These are phyloP conservation scores for Erythrobasidium yunnanense DNA, from an alignment of 768 basidiomycete species.

Conservation along the genomic window DNA sequence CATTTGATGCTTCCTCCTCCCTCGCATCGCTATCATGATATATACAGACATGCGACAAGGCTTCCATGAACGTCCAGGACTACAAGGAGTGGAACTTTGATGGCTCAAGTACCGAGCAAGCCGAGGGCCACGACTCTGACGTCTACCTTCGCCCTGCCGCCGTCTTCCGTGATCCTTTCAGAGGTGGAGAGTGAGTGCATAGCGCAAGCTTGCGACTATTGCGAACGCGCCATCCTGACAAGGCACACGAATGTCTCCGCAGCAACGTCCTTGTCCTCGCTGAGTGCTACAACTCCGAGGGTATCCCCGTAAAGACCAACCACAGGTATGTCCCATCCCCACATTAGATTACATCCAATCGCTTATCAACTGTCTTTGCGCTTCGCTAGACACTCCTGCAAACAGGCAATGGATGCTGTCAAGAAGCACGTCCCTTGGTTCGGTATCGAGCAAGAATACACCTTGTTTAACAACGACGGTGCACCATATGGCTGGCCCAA, in stretches of 20 bases:
- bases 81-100: conserved; percentile 99
- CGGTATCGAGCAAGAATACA: conserved; percentile 98
- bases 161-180: conserved; percentile 99
- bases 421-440: conserved; percentile 82
- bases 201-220: conserved; percentile 46
- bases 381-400: conserved; percentile 54
- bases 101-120: conserved; percentile 61
- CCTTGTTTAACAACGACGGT: conserved; percentile 85
- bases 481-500: conserved; percentile 92
- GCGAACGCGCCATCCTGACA: not conserved
- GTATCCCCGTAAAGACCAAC: conserved; percentile 94
- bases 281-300: conserved; percentile 88
- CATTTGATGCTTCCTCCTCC: not conserved
- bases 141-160: conserved; percentile 94
- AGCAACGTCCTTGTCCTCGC: conserved; percentile 49
- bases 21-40: not conserved
- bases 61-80: conserved; percentile 73
- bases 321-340: conserved; percentile 48
- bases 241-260: not conserved
- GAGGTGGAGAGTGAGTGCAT: conserved; percentile 92
- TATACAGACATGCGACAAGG: conserved; percentile 68
- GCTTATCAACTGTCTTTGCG: not conserved
- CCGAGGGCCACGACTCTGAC: conserved; percentile 88
- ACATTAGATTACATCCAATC: not conserved
- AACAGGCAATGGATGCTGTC: conserved; percentile 89